Conservation (phyloP, 345 rosid genomes). For the Leavenworthia alabamica region DNA sequence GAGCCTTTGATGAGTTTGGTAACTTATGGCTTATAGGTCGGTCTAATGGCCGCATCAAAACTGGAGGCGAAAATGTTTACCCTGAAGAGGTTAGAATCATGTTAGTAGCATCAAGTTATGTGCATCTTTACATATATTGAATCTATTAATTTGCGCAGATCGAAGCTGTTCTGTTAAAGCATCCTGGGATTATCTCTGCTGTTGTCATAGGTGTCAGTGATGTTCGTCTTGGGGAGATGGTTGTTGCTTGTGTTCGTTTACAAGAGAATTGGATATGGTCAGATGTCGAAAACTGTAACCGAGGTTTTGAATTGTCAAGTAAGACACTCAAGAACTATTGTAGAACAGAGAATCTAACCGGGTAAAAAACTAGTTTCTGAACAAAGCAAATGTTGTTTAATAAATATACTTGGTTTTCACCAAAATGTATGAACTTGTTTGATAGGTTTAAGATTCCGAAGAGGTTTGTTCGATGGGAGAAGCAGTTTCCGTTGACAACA, state of each 20-base stretch:
- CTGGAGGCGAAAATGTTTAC: conserved; percentile 81
- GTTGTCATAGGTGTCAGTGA: conserved; percentile 63
- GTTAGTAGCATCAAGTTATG: not conserved
- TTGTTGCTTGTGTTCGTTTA: conserved; percentile 59
- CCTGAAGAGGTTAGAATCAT: conserved; percentile 67
- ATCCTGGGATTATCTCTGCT: conserved; percentile 49
- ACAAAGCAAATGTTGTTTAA: not conserved
- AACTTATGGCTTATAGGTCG: conserved; percentile 81
- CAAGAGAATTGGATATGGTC: conserved; percentile 63
- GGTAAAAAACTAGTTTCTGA: conserved; percentile 26
- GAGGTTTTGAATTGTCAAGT: conserved; percentile 36
- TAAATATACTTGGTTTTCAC: not conserved
- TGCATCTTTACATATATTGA: not conserved
- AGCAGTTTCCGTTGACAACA: conserved; percentile 57
- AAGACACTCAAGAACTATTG: conserved; percentile 46
- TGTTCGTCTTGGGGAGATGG: conserved; percentile 60
- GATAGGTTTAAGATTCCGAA: conserved; percentile 82
- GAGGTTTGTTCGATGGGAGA: conserved; percentile 51
- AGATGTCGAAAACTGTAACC: conserved; percentile 14
- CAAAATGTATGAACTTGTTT: not conserved
- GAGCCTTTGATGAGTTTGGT: conserved; percentile 50
- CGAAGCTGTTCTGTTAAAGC: conserved; percentile 50
- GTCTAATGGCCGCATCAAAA: conserved; percentile 60
- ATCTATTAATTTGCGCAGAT: conserved; percentile 33
- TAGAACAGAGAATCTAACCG: conserved; percentile 47